Evolutionary conservation across 1,139 yeast genomes (phyloP).

Genomic region (Spencermartinsiella ligniputridi): DNA sequence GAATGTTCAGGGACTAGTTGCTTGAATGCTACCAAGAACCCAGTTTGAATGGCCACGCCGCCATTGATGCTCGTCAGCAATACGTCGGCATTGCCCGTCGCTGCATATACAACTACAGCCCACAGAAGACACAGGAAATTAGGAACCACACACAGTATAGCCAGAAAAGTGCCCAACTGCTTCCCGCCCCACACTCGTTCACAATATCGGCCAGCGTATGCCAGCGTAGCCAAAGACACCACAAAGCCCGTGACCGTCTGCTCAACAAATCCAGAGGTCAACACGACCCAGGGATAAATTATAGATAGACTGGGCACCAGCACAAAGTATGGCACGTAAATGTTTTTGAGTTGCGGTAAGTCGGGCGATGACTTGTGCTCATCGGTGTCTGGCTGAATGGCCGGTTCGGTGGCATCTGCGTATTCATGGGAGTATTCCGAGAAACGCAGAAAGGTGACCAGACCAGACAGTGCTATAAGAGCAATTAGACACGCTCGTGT

Average conservation of each 20-base stretch:
- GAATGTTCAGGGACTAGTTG: conserved; percentile 89
- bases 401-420: not conserved
- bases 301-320: conserved; percentile 62
- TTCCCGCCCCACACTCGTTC: conserved; percentile 55
- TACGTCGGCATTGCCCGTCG: conserved; percentile 12
- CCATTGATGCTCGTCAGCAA: conserved; percentile 52
- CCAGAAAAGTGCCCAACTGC: conserved; percentile 57
- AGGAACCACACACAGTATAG: conserved; percentile 56
- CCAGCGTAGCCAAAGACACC: conserved; percentile 47
- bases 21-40: conserved; percentile 78
- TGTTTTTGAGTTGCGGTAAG: conserved; percentile 25
- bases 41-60: conserved; percentile 64
- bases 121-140: conserved; percentile 29
- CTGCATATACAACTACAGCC: conserved; percentile 9
- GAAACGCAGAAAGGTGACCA: not conserved
- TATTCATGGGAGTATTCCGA: not conserved
- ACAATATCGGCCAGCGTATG: conserved; percentile 49
- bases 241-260: conserved; percentile 48
- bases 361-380: not conserved
- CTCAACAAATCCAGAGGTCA: conserved; percentile 71
- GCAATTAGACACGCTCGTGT: not conserved
- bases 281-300: conserved; percentile 70
- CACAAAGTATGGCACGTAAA: conserved; percentile 60
- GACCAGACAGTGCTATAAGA: not conserved
- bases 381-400: not conserved